These are phyloP conservation scores for Blastobotrys indianensis DNA, from an alignment of 1,139 yeast genomes.

Conservation along the genomic window DNA sequence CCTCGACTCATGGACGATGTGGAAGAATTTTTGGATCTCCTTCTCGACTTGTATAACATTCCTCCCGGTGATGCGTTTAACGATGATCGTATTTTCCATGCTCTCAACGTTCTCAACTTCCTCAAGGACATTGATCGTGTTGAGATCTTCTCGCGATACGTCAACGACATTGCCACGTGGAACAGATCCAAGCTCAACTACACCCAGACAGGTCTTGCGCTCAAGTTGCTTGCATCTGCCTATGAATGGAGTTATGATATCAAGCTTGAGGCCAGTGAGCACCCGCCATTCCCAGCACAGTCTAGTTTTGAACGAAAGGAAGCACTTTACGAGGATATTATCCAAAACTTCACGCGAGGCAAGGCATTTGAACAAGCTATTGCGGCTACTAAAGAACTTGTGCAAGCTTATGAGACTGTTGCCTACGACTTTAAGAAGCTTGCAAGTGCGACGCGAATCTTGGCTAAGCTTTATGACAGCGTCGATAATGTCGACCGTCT, in stretches of 20 bases:
- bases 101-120: constrained; percentile 69
- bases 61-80: constrained; percentile 82
- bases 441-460: constrained; percentile 63
- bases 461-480: constrained; percentile 62
- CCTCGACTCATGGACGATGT: constrained; percentile 51
- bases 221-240: constrained; percentile 72
- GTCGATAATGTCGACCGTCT: constrained; percentile 64
- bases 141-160: constrained; percentile 70
- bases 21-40: constrained; percentile 56
- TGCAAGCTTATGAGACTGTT: constrained; percentile 65
- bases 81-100: constrained; percentile 79
- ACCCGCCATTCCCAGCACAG: constrained; percentile 74
- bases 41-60: constrained; percentile 64
- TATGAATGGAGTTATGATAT: constrained; percentile 68
- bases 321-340: constrained; percentile 62
- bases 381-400: constrained; percentile 68
- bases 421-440: constrained; percentile 75
- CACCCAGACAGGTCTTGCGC: constrained; percentile 78
- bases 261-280: constrained; percentile 49
- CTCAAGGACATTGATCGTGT: constrained; percentile 76
- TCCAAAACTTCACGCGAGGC: constrained; percentile 65
- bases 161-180: constrained; percentile 67
- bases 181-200: constrained; percentile 55
- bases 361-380: constrained; percentile 72
- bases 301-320: constrained; percentile 80